Percentiles rank a stretch among this genome's conserved stretches.
Evolutionary conservation across 805 yeast genomes (phyloP).

Genomic region (Diddensiella santjacobensis): DNA sequence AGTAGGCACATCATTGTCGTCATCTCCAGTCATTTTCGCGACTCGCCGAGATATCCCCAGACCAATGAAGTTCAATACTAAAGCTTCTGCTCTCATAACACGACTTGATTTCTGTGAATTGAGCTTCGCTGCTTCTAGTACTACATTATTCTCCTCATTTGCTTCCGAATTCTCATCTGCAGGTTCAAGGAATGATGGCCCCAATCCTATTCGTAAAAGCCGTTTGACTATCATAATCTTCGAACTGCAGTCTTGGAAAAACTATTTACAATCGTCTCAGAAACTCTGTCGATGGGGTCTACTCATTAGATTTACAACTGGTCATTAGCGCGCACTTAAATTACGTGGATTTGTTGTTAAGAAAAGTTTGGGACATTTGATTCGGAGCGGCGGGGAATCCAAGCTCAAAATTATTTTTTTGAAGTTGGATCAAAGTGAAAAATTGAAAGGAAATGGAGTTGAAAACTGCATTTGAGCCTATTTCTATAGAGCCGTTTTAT

Average conservation of each 20-base stretch:
- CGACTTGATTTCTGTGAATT: slow-evolving; percentile 7
- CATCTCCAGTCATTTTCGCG: background rate
- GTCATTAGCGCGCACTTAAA: too few species aligned
- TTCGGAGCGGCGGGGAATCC: too few species aligned
- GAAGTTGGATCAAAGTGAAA: too few species aligned
- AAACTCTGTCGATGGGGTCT: too few species aligned
- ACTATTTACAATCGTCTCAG: too few species aligned
- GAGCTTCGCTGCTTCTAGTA: slow-evolving; percentile 6
- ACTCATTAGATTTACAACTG: too few species aligned
- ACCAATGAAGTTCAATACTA: slow-evolving; percentile 13
- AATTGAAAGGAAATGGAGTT: slow-evolving; percentile 14
- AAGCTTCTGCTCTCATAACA: slow-evolving; percentile 10
- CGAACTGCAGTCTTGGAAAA: background rate
- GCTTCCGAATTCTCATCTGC: slow-evolving; percentile 6
- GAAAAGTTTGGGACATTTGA: too few species aligned
- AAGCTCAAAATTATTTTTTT: too few species aligned
- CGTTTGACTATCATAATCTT: slow-evolving; percentile 22
- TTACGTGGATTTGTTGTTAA: too few species aligned
- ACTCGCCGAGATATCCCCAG: slow-evolving; percentile 6
- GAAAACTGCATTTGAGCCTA: slow-evolving; percentile 42
- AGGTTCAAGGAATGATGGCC: slow-evolving; percentile 23
- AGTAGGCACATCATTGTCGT: background rate
- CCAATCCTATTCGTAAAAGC: slow-evolving; percentile 24
- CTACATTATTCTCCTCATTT: background rate
- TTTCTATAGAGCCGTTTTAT: slow-evolving; percentile 73